These are phyloP conservation scores for Pseudogymnoascus sp. DNA, from an alignment of 2,329 filamentous ascomycete genomes.

Conservation along the genomic window DNA sequence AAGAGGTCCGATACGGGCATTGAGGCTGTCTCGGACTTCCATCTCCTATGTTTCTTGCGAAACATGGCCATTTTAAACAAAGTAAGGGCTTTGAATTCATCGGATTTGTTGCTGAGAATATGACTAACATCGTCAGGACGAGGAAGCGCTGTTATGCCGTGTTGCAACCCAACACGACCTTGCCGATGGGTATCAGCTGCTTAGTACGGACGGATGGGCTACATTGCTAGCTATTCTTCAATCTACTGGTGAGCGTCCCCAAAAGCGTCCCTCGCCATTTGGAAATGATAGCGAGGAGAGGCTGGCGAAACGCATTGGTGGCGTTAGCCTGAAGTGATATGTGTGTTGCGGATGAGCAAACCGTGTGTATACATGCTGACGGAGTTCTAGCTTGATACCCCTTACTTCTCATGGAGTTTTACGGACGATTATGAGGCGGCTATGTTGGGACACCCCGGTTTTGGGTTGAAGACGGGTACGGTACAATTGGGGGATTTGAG, in stretches of 20 bases:
- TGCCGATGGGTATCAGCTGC: slow-evolving; percentile 71
- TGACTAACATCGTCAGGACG: slow-evolving; percentile 53
- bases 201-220: slow-evolving; percentile 86
- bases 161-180: slow-evolving; percentile 76
- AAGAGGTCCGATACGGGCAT: slow-evolving; percentile 54
- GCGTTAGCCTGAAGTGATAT: slow-evolving; percentile 46
- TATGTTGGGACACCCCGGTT: not conserved
- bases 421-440: not conserved
- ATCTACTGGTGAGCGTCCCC: slow-evolving; percentile 93
- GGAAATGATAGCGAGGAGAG: slow-evolving; percentile 27
- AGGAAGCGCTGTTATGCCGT: slow-evolving; percentile 76
- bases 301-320: slow-evolving; percentile 58
- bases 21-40: slow-evolving; percentile 79
- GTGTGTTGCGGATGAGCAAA: slow-evolving; percentile 6
- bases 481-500: not conserved
- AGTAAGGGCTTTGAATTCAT: slow-evolving; percentile 43
- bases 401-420: slow-evolving; percentile 4
- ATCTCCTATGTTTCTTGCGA: slow-evolving; percentile 81
- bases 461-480: not conserved
- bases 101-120: slow-evolving; percentile 15
- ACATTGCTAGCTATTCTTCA: slow-evolving; percentile 87
- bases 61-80: slow-evolving; percentile 74
- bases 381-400: not conserved
- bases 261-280: slow-evolving; percentile 53
- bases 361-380: not conserved